Base-by-base conservation (phyloP, 305 asterid species). In the Petunia hybrid region DNA sequence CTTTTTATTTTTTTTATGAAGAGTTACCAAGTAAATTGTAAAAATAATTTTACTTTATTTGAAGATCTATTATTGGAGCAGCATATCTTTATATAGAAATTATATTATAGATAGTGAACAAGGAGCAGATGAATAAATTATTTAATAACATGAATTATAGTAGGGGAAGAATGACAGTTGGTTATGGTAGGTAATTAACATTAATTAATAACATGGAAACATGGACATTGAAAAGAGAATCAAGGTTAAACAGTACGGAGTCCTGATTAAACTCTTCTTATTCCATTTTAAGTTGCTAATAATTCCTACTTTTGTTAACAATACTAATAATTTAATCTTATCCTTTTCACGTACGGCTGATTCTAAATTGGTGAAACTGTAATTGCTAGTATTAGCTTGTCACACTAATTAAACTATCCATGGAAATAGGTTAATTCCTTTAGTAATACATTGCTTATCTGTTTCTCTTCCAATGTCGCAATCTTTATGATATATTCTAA, bases 231-330 rank as follows among this genome's bases (percentile, higher is more conserved):
- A 31, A 59, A 64, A 65, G 46, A 65, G 9, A 40, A 39, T 39
- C 48, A 14, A 65, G 14, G 41, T 65, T 12, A 65, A 13, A 65
- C 22, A 65, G 38, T 22, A 65, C 39, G 5, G 12, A 39, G 48
- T 65, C 46, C 10, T 39, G 16, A 65, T 65, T 35, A 65, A 65
- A 65, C 71, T 65, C 22, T 65, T 65, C 71, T 65, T 39, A 39
- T 8, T 65, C 48, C 39, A 65, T 65, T 39, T 39, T 65, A 39
- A 39, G 46, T 65, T 13, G 31, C 13, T 65, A 65, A 65, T 65
- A 65, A 65, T 39, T 39, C 9, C 48, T 65, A 65, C 9, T 39
- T 39, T 2, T 65, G 12, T 38, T 5, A 1, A 13, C 1, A 39
- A 39, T 0, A 22, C 31, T 22, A 51, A 38, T 65, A 65, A 39